Base-by-base conservation (phyloP, 1,139 yeast species). In the Meyerozyma athensensis region DNA sequence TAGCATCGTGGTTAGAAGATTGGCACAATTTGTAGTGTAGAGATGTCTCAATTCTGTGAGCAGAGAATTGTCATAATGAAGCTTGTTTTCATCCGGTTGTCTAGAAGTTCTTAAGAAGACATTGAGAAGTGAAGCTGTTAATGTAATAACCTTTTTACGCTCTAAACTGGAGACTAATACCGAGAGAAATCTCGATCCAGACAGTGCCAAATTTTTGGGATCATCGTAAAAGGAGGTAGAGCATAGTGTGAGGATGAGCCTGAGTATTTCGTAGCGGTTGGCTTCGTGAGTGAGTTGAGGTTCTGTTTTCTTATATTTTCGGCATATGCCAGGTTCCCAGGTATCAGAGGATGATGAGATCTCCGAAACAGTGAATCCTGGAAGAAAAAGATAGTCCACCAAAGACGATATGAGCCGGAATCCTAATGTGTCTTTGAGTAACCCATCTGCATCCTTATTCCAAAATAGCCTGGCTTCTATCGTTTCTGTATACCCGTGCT, bases 291-390 rank as follows among this genome's bases (percentile, higher is more conserved):
- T 66, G 4, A 77, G 64, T 37, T 72, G 65, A 0, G 83, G 77
- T 1, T 64, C 51, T 7, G 63, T 54, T 42, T 72, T 68, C 37
- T 61, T 63, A 3, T 68, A 63, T 9, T 59, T 45, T 2, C 55
- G 56, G 0, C 89, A 94, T 30, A 86, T 70, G 2, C 96, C 96
- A 0, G 86, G 78, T 49, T 85, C 94, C 95, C 95, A 86, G 2
- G 81, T 41, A 19, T 46, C 39, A 13, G 48, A 37, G 14, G 30
- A 34, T 8, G 40, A 44, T 24, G 40, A 44, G 7, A 14, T 33
- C 2, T 35, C 33, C 12, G 24, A 16, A 8, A 22, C 33, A 0
- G 94, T 79, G 51, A 84, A 85, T 1, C 78, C 81, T 22, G 72
- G 66, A 36, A 72, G 68, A 53, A 84, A 85, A 24, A 86, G 58